Base-by-base conservation (phyloP, 1,284 basidiomycete genomes). In the Trametes hirsuta region DNA sequence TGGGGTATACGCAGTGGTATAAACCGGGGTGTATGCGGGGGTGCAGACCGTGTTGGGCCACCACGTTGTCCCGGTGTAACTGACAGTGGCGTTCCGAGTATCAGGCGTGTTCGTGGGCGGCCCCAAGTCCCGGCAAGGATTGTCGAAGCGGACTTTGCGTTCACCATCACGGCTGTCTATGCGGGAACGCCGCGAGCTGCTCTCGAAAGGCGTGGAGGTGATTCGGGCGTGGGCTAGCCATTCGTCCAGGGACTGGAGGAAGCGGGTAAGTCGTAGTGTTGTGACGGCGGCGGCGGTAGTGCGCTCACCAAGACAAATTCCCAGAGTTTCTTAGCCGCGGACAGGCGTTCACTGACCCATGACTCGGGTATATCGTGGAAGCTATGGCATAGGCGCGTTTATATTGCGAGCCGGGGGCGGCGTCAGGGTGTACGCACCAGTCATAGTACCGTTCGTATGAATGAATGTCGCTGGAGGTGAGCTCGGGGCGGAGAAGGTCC, bases 371-470 rank as follows among this genome's bases (percentile, higher is more conserved):
- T 5, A 6, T 48, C 40, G 30, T 42, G 30, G 6, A 55, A 24
- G 15, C 54, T 55, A 18, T 4, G 12, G 11, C 2, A 10, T 14
- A 12, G 21, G 25, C 42, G 15, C 1, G 15, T 15, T 21, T 14
- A 41, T 6, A n/a, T 6, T 3, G 10, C 30, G 0, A 24, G 15
- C 8, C 15, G 22, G 37, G 12, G 2, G 24, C 4, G n/a, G 34
- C 24, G 12, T 14, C 22, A 24, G 11, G n/a, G 2, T 8, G 11
- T 3, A 35, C 52, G 1, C 30, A 53, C 49, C 18, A 25, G 6
- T 55, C 36, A 34, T 61, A 61, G 11, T 35, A 34, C 15, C 12
- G 10, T n/a, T 61, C 47, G 37, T 53, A 61, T n/a, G 21, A 9
- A 14, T 4, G 10, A 18, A 53, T 47, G 25, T 61, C 49, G 1